Evolutionary conservation across 495 filamentous ascomycete species (phyloP), one percentile per base, ranked within the genome.

Genomic region (Aspergillus kassunensis): DNA sequence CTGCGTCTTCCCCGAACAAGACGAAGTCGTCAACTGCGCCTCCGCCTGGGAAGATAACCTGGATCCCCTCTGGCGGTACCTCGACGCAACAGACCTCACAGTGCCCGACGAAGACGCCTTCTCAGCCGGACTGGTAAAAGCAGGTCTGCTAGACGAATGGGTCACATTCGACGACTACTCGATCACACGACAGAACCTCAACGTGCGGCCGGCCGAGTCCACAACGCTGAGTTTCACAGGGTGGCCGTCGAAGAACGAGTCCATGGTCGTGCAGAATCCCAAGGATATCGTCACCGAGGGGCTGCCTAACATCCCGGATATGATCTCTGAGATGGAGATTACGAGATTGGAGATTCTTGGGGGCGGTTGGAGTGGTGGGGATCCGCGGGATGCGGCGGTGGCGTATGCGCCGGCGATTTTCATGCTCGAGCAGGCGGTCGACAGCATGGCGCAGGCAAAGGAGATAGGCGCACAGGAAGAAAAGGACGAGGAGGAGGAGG

Each of bases 391-490:
- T 23, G 39, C 39, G 19, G 39, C 39, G 16, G 39, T 20, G 39
- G 39, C 39, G 16, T 35, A 33, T 23, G 18, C 44, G 29, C 27
- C 30, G 27, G 31, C 44, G 44, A 29, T 48, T 11, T 35, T 48
- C 8, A 48, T 48, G 30, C 25, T 48, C 10, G 9, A 33, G 25
- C 30, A 48, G 31, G 44, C 44, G 27, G 44, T 48, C 1, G 44
- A 48, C 13, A 19, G 25, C 13, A 48, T 48, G 44, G 44, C 44
- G 27, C 29, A 48, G 44, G 44, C 31, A n/a, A 48, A 48, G 44
- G 6, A 48, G 44, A 7, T 48, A 4, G 44, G 44, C 6, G 44
- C 34, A 18, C 19, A 48, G 15, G 25, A 48, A 20, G 30, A 48
- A n/a, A 18, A 48, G 29, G 16, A 18, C 9, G 44, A 48, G 21